Evolutionary conservation across 1,284 basidiomycete species (phyloP).

Genomic region (Moesziomyces parantarcticus): DNA sequence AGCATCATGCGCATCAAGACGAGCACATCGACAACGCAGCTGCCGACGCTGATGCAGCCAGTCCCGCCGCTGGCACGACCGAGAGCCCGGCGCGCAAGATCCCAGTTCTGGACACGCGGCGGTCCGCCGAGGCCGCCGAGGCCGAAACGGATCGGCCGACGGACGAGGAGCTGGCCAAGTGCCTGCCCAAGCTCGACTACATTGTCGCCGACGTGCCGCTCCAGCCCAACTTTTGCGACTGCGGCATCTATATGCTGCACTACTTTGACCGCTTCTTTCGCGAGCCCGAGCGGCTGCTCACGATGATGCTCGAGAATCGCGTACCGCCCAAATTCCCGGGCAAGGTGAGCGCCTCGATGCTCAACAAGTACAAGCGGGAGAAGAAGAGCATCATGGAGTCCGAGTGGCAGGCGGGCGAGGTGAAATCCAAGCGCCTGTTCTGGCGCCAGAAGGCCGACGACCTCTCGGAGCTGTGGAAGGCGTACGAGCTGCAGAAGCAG

Average conservation of each 20-base stretch:
- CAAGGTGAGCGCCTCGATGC: background rate
- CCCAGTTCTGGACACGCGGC: constrained; percentile 18
- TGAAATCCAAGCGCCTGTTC: constrained; percentile 28
- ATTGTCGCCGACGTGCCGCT: constrained; percentile 70
- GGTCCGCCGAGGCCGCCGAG: background rate
- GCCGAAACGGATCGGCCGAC: background rate
- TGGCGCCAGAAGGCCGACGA: constrained; percentile 25
- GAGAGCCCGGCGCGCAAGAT: constrained; percentile 7
- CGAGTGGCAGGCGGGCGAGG: constrained; percentile 41
- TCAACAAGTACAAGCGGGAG: constrained; percentile 1
- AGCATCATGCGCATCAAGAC: constrained; percentile 3
- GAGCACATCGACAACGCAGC: background rate
- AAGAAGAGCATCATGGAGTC: constrained; percentile 4
- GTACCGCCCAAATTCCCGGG: no score
- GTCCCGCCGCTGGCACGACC: no score
- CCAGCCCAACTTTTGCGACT: constrained; percentile 86
- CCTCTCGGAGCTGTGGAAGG: constrained; percentile 28
- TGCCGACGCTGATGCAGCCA: background rate
- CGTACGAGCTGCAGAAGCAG: constrained; percentile 9
- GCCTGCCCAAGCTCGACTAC: constrained; percentile 23
- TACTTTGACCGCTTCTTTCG: constrained; percentile 63
- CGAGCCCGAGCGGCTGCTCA: constrained; percentile 46
- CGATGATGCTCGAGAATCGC: constrained; percentile 7
- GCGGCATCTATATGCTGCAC: constrained; percentile 72
- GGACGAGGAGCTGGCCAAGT: constrained; percentile 25